A percentile compares a stretch with the other conserved stretches of the same genome.
These are phyloP conservation scores for Tolypocladium tropicale DNA, from an alignment of 2,329 filamentous ascomycete species.

Conservation along the genomic window DNA sequence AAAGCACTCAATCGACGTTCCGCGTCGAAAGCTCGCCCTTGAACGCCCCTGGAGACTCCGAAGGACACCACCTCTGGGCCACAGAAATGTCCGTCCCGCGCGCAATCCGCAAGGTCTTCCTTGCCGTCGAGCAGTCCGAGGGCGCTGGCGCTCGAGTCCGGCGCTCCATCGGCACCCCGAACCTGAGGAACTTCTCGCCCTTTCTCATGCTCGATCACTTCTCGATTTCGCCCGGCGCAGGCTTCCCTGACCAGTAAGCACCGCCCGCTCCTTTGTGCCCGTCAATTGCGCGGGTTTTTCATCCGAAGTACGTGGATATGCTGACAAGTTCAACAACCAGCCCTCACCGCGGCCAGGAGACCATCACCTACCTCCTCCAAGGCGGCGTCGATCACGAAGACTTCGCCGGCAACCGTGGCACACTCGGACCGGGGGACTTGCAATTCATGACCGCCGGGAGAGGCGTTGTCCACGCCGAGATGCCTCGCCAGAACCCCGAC, in stretches of 20 bases:
- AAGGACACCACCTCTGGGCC: not conserved
- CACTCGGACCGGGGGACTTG: slow-evolving; percentile 75
- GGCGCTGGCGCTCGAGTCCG: slow-evolving; percentile 81
- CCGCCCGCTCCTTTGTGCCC: not conserved
- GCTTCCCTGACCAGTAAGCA: slow-evolving; percentile 77
- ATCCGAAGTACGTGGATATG: not conserved
- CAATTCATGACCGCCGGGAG: slow-evolving; percentile 96
- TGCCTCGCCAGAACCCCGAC: slow-evolving; percentile 72
- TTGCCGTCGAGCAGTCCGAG: slow-evolving; percentile 77
- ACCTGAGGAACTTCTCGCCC: slow-evolving; percentile 77
- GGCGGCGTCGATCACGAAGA: slow-evolving; percentile 88
- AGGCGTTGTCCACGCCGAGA: slow-evolving; percentile 92
- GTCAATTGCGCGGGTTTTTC: not conserved
- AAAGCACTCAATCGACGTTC: not conserved
- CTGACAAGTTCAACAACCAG: slow-evolving; percentile 4
- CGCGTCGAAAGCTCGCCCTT: not conserved
- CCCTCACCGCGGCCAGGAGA: slow-evolving; percentile 71
- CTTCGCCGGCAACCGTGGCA: slow-evolving; percentile 77
- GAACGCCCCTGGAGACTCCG: not conserved
- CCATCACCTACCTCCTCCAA: slow-evolving; percentile 79
- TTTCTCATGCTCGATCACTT: slow-evolving; percentile 98
- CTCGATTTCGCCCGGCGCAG: slow-evolving; percentile 65
- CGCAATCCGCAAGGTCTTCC: slow-evolving; percentile 71
- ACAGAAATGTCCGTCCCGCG: slow-evolving; percentile 56
- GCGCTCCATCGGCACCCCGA: slow-evolving; percentile 74